Conservation (phyloP, 805 yeast genomes). For the Brettanomyces bruxellensis region DNA sequence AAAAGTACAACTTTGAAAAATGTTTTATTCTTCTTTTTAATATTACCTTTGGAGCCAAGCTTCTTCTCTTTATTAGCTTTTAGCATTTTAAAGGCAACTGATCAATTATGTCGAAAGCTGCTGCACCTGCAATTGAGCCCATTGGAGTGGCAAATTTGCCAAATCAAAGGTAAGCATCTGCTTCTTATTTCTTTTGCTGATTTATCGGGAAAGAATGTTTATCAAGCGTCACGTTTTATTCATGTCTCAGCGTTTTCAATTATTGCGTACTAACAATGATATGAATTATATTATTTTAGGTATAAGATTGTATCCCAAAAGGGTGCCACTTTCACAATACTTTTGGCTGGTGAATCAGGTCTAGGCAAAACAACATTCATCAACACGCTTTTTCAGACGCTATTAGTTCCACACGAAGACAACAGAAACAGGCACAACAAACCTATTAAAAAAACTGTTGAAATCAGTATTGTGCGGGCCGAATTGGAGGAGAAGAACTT, state of each 20-base stretch:
- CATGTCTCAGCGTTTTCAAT: background rate
- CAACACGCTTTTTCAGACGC: constrained; percentile 74
- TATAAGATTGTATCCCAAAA: constrained; percentile 67
- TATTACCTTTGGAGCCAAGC: no score
- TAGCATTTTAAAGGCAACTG: background rate
- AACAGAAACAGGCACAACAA: constrained; percentile 48
- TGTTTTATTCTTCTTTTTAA: no score
- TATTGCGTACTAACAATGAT: constrained; percentile 2
- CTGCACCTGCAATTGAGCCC: constrained; percentile 31
- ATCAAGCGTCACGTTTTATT: background rate
- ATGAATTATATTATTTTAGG: constrained; percentile 21
- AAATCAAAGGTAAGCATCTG: constrained; percentile 49
- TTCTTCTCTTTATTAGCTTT: no score
- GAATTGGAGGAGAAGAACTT: constrained; percentile 78
- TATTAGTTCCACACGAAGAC: constrained; percentile 51
- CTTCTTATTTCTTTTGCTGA: background rate
- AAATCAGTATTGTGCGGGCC: constrained; percentile 72
- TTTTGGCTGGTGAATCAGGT: constrained; percentile 90
- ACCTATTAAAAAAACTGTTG: constrained; percentile 62
- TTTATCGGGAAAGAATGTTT: background rate
- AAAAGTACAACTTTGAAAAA: no score
- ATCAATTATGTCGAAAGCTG: background rate
- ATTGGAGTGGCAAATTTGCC: constrained; percentile 69
- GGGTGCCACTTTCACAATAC: constrained; percentile 69
- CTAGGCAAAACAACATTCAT: constrained; percentile 88